Percentiles rank a stretch among this genome's conserved stretches.
Conservation (phyloP, 176 grass and related monocot genomes). For the Triticum aestivum region IWGSC_CS_RefSeq_v2.1 NC_057794.1:585901257-585901756, state of each 20-base stretch:
- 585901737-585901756: constrained; percentile 46
- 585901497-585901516: constrained; percentile 89
- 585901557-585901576: constrained; percentile 34
- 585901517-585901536: constrained; percentile 43
- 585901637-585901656: constrained; percentile 41
- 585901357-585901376: constrained; percentile 59
- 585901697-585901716: constrained; percentile 80
- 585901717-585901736: constrained; percentile 54
- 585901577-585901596: constrained; percentile 83
- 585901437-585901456: constrained; percentile 56
- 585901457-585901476: constrained; percentile 19
- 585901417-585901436: constrained; percentile 50
- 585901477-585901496: constrained; percentile 70
- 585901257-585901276: constrained; percentile 76
- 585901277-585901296: constrained; percentile 62
- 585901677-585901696: constrained; percentile 51
- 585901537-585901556: constrained; percentile 54
- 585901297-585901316: constrained; percentile 46
- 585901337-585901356: constrained; percentile 56
- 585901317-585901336: constrained; percentile 51
- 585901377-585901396: constrained; percentile 67
- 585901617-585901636: constrained; percentile 69
- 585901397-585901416: constrained; percentile 48
- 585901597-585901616: constrained; percentile 69
- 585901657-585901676: constrained; percentile 3